Base-by-base conservation (phyloP, 441 rosid species). In the Croton laevigatus region DNA sequence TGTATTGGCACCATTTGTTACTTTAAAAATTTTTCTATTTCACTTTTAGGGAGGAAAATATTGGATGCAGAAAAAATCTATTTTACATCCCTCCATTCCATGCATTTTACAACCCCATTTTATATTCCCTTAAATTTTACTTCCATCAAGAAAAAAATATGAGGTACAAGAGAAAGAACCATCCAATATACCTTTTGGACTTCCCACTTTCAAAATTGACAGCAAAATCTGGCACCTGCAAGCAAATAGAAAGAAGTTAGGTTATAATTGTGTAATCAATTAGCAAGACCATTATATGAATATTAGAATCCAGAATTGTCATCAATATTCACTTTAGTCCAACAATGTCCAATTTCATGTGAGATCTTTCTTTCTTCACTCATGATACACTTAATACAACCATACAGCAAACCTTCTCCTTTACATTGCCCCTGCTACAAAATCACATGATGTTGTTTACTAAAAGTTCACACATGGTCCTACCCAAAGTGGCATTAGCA, bases 211-310 rank as follows among this genome's bases (percentile, higher is more conserved):
- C 87, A 72, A 77, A 87, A 20, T 73, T 86, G 63, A 89, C 81
- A 63, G 84, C 88, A 68, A 80, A 91, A 52, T 82, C 91, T 0
- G 97, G 98, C 67, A 90, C 88, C 98, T 94, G 71, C 20, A 75
- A 32, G 61, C 8, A 58, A 53, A 64, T 27, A 52, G 40, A 55
- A 45, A 61, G 38, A 19, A 22, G 12, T 37, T 37, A 17, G 9
- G n/a, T 16, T 9, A 64, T 66, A 36, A 36, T 55, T 48, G n/a
- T 48, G 48, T 4, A 2, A 57, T 53, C 36, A n/a, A 11, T 61
- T 40, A 54, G 52, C 34, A 46, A 37, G 54, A 22, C 42, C 17
- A 48, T 16, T 42, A 5, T 22, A 36, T 32, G 38, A 38, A 38
- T 16, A 36, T 34, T 20, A 27, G 23, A 37, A 48, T 59, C 10